Conservation (phyloP, 2,329 filamentous ascomycete species). For the Fusarium newnesense region DNA sequence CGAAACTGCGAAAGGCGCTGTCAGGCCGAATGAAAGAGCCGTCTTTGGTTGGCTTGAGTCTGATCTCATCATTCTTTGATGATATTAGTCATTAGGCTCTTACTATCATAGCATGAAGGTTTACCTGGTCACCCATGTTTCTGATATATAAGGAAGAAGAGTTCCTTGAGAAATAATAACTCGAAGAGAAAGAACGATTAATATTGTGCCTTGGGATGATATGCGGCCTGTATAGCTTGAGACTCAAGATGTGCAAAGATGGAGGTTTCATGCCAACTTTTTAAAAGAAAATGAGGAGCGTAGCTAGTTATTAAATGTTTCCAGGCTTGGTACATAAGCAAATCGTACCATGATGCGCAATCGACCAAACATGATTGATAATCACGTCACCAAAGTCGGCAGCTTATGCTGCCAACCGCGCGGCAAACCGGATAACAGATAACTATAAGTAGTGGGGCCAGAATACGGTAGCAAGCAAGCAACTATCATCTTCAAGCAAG, state of each 20-base stretch:
- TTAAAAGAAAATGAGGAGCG: rapidly evolving
- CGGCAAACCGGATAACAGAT: background rate
- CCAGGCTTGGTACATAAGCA: background rate
- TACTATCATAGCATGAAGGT: rapidly evolving
- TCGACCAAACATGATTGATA: background rate
- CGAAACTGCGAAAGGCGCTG: conserved; percentile 64
- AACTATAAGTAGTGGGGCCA: no score
- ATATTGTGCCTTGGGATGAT: background rate
- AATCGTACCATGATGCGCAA: background rate
- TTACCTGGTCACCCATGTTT: conserved; percentile 9
- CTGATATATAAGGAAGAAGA: rapidly evolving
- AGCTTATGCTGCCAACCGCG: background rate
- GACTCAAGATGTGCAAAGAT: no score
- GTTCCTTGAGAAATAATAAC: rapidly evolving
- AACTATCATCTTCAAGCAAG: background rate
- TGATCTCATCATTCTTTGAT: conserved; percentile 4
- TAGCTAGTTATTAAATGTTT: rapidly evolving
- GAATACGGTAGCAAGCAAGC: background rate
- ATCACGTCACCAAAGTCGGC: background rate
- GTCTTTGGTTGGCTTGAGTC: conserved; percentile 43
- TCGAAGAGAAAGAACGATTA: no score
- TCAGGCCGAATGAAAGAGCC: conserved; percentile 64
- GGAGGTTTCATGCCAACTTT: background rate
- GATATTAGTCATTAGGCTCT: background rate
- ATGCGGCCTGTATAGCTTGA: no score